Percentiles rank a stretch among this genome's conserved stretches.
These are phyloP conservation scores for Cercospora canescens DNA, from an alignment of 2,329 filamentous ascomycete genomes.

Conservation along the genomic window DNA sequence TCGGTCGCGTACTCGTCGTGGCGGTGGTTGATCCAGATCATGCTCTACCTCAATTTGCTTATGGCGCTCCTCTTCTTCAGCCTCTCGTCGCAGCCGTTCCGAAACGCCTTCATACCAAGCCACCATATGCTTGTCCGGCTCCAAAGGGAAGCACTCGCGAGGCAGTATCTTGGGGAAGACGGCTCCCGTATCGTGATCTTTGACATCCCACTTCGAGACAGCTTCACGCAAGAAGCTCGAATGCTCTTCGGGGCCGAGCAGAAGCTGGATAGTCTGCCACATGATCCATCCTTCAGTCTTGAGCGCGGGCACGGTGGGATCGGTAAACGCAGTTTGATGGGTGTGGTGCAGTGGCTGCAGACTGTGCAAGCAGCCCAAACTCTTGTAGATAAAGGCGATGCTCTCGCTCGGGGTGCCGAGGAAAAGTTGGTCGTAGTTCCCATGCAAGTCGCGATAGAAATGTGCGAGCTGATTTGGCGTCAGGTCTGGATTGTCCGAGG, in stretches of 20 bases:
- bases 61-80: conserved; percentile 42
- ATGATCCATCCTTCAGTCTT: conserved; percentile 83
- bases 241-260: conserved; percentile 86
- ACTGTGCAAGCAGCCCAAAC: conserved; percentile 84
- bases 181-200: conserved; percentile 65
- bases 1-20: conserved; percentile 24
- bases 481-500: conserved; percentile 46
- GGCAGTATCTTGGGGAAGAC: conserved; percentile 63
- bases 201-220: conserved; percentile 73
- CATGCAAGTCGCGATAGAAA: conserved; percentile 51
- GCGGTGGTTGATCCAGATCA: conserved; percentile 22
- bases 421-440: conserved; percentile 65
- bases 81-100: conserved; percentile 66
- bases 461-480: conserved; percentile 51
- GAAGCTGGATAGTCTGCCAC: conserved; percentile 89
- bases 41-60: conserved; percentile 30
- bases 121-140: conserved; percentile 77
- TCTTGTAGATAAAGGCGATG: conserved; percentile 90
- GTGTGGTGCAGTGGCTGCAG: conserved; percentile 62
- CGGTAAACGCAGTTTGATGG: conserved; percentile 61
- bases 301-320: conserved; percentile 78
- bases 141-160: conserved; percentile 67
- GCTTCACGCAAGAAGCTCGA: conserved; percentile 80
- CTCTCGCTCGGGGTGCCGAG: conserved; percentile 69
- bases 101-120: conserved; percentile 82